Evolutionary conservation across 768 basidiomycete species (phyloP).

Genomic region (Rhodotorula taiwanensis): DNA sequence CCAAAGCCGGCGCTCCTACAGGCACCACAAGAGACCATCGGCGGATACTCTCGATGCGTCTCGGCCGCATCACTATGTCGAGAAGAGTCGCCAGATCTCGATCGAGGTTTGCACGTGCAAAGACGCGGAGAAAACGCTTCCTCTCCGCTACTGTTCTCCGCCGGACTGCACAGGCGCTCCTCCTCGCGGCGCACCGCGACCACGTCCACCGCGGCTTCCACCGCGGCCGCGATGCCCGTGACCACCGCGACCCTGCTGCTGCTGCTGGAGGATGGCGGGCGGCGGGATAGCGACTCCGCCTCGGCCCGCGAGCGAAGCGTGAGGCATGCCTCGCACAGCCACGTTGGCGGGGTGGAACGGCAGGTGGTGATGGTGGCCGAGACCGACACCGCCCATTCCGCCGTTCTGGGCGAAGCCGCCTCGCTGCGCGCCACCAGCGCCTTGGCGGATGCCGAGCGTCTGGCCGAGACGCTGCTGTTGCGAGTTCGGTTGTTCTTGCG

Average conservation of each 20-base stretch:
- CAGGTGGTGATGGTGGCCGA: neutral
- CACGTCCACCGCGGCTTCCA: neutral
- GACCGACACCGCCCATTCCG: neutral
- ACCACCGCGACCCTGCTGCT: neutral
- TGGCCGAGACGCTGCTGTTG: slow-evolving; percentile 29
- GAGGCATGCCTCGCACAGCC: neutral
- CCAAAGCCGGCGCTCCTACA: no score
- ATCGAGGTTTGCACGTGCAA: no score
- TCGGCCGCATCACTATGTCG: no score
- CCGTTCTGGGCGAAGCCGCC: slow-evolving; percentile 8
- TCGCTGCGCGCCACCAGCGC: neutral
- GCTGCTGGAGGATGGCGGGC: neutral
- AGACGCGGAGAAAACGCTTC: no score
- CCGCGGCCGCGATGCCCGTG: neutral
- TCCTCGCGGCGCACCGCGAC: neutral
- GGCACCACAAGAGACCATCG: no score
- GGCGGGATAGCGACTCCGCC: slow-evolving; percentile 1
- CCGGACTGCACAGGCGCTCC: no score
- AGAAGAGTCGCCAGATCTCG: no score
- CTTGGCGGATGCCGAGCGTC: slow-evolving; percentile 28
- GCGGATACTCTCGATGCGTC: no score
- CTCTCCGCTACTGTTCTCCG: no score
- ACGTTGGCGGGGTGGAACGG: neutral
- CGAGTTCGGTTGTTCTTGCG: neutral
- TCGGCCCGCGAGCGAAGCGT: no score